Base-by-base conservation (phyloP, 371 early-diverging fungal genomes). In the Blakeslea trispora region DNA sequence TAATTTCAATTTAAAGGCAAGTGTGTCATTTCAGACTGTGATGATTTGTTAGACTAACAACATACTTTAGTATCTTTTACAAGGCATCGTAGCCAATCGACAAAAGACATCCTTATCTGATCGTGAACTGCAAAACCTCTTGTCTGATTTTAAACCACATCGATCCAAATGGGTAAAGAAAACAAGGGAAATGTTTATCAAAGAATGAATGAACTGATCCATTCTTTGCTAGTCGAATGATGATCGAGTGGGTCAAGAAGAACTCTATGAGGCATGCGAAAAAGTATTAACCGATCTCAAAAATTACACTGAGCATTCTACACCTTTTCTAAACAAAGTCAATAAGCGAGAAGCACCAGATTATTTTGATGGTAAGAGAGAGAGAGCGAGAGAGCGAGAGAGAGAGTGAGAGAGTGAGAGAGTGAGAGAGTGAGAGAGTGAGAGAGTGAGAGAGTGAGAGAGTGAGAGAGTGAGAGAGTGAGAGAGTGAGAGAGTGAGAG, bases 291-390 rank as follows among this genome's bases (percentile, higher is more conserved):
- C 75, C 11, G 92, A 93, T 57, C 77, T 98, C 14, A 90, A 89
- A 65, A 83, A 84, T 45, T 88, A 86, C 58, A 85, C 86, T 10
- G 89, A 87, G 21, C 91, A 93, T 56, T 90, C 97, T 0, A 69
- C 77, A 5, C 97, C 97, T 3, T 99, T 99, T 68, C 74, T 96
- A 17, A 85, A 83, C 57, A 92, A 91, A 68, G 99, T 99, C 22
- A 89, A 83, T 64, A 91, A 92, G 58, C 87, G 91, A 22, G 98
- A 98, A 45, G 98, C 94, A 0, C 98, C 98, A 0, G 94, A 96
- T 74, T 99, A 99, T 64, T 92, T 89, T 76, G 93, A 93, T 45
- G 82, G 83, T 80, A 68, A 9, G 49, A 21, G 37, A 31, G 44
- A 10, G 23, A 14, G 6, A 42, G 10, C 10, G 7, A 15, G 3